These are phyloP conservation scores for Limonium bicolor DNA, from an alignment of 148 eudicot species.

Conservation along the genomic window DNA sequence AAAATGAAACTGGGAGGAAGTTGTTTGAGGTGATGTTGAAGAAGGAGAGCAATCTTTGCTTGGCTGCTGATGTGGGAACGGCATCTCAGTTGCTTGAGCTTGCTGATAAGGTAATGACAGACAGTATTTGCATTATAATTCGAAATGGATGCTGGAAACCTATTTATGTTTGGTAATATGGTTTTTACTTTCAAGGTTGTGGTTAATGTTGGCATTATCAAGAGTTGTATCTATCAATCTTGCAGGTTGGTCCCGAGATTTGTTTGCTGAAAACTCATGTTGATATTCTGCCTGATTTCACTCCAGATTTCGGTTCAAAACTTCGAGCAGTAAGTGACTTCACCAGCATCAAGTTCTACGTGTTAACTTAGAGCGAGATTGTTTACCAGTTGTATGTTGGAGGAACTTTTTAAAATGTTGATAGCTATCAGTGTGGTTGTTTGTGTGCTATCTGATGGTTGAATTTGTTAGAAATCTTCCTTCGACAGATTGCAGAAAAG, in stretches of 20 bases:
- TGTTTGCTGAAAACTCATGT: slow-evolving; percentile 91
- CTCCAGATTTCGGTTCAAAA: slow-evolving; percentile 74
- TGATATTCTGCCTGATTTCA: slow-evolving; percentile 87
- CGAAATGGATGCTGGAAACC: background rate
- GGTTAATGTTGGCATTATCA: background rate
- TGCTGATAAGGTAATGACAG: slow-evolving; percentile 55
- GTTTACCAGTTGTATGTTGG: too few species aligned
- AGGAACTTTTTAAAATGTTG: too few species aligned
- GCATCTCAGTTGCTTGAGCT: slow-evolving; percentile 76
- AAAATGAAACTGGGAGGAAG: slow-evolving; percentile 62
- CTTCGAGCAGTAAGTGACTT: slow-evolving; percentile 60
- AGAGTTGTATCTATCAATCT: background rate
- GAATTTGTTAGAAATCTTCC: background rate
- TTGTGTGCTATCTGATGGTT: too few species aligned
- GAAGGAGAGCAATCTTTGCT: slow-evolving; percentile 74
- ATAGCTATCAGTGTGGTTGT: too few species aligned
- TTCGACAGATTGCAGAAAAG: slow-evolving; percentile 73
- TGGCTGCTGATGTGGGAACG: slow-evolving; percentile 88
- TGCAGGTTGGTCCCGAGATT: slow-evolving; percentile 85
- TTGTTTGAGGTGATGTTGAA: slow-evolving; percentile 74
- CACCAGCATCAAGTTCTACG: too few species aligned
- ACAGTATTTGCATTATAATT: background rate
- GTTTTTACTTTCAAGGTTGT: background rate
- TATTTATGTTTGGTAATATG: background rate
- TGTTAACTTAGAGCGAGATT: too few species aligned